phyloP scores from a whole-genome alignment of 306 rosid genomes.

The Begonia peltatifolia region DNA sequence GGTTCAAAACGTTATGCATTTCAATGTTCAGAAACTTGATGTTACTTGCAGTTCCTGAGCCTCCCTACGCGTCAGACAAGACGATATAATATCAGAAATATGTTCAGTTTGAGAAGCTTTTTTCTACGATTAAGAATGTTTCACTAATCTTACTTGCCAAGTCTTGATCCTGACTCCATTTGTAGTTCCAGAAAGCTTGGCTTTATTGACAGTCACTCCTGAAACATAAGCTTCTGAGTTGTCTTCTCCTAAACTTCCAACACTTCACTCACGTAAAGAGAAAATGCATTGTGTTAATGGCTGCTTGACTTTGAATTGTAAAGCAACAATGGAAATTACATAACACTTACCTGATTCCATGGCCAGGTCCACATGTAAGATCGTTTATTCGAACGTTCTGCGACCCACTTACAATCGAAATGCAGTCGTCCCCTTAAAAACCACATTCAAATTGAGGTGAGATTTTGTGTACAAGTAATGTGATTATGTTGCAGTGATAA shows the following conservation, averaged over 20 bases:
- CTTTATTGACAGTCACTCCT: constrained; percentile 35
- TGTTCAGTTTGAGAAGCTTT: too few species aligned
- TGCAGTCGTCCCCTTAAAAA: constrained; percentile 66
- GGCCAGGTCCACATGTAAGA: constrained; percentile 83
- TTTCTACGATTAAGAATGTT: too few species aligned
- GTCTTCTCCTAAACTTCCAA: constrained; percentile 66
- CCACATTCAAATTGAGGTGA: too few species aligned
- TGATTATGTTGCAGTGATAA: too few species aligned
- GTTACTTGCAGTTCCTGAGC: too few species aligned
- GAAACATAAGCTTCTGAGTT: constrained; percentile 39
- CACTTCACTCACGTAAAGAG: constrained; percentile 14
- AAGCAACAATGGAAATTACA: neutral
- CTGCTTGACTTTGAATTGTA: too few species aligned
- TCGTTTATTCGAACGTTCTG: constrained; percentile 28
- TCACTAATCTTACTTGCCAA: constrained; percentile 37
- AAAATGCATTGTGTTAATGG: too few species aligned
- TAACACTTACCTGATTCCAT: constrained; percentile 56
- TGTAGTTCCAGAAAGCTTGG: constrained; percentile 51
- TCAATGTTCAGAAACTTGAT: too few species aligned
- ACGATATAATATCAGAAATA: too few species aligned
- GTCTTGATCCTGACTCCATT: constrained; percentile 85
- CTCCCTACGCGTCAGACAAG: too few species aligned
- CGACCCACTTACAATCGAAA: constrained; percentile 68
- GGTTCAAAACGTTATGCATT: too few species aligned
- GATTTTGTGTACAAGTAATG: too few species aligned